These are phyloP conservation scores for Acacia confusa DNA, from an alignment of 306 rosid genomes.

Conservation along the genomic window DNA sequence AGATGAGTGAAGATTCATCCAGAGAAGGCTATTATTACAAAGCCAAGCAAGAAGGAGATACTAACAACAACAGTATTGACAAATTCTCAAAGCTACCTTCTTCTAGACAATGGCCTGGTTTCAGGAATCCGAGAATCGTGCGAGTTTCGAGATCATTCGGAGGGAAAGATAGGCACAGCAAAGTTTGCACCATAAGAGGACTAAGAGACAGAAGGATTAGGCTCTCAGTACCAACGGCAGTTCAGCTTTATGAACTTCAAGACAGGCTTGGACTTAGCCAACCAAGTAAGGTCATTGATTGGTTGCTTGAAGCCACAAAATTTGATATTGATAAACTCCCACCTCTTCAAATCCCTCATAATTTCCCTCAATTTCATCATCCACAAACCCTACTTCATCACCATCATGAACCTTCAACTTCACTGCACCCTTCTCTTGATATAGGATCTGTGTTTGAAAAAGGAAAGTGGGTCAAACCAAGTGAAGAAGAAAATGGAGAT, in stretches of 20 bases:
- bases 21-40: slow-evolving; percentile 40
- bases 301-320: slow-evolving; percentile 82
- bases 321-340: slow-evolving; percentile 92
- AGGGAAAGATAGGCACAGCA: slow-evolving; percentile 96
- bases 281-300: slow-evolving; percentile 93
- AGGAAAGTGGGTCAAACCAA: slow-evolving; percentile 55
- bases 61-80: not conserved
- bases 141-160: slow-evolving; percentile 85
- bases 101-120: slow-evolving; percentile 63
- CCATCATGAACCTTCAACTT: slow-evolving; percentile 6
- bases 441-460: slow-evolving; percentile 23
- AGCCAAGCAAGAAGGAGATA: slow-evolving; percentile 43
- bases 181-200: slow-evolving; percentile 85
- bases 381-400: slow-evolving; percentile 45
- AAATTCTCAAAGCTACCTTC: slow-evolving; percentile 16
- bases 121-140: slow-evolving; percentile 89
- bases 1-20: slow-evolving; percentile 60
- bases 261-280: slow-evolving; percentile 84
- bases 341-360: slow-evolving; percentile 70
- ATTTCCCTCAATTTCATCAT: slow-evolving; percentile 50
- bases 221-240: slow-evolving; percentile 86
- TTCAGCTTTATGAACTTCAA: slow-evolving; percentile 87
- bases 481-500: slow-evolving; percentile 3
- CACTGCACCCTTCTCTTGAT: slow-evolving; percentile 2
- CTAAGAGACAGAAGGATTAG: slow-evolving; percentile 83